phyloP scores from a whole-genome alignment of 1,284 basidiomycete genomes.

The Apiotrichum porosum region DNA sequence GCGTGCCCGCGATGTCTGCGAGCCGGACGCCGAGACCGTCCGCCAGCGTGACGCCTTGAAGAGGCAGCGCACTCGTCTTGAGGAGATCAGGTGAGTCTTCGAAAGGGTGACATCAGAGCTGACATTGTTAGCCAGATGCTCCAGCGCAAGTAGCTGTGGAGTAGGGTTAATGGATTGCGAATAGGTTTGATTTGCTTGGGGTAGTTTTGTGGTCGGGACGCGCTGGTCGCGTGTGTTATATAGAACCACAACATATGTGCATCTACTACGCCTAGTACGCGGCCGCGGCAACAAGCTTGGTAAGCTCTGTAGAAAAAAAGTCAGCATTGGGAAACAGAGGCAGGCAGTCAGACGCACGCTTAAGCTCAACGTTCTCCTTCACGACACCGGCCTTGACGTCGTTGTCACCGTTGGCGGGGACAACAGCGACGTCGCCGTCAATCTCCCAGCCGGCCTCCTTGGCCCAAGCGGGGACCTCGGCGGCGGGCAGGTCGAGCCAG shows the following conservation, averaged over 20 bases:
- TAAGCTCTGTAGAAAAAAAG: slow-evolving; percentile 58
- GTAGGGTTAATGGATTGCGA: too few relatives aligned
- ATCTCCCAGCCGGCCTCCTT: slow-evolving; percentile 66
- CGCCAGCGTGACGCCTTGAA: slow-evolving; percentile 1
- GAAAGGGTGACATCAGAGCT: slow-evolving; percentile 1
- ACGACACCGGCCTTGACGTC: slow-evolving; percentile 91
- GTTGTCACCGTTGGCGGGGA: slow-evolving; percentile 89
- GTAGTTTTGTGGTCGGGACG: background rate
- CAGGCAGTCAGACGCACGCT: slow-evolving; percentile 59
- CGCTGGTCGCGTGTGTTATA: background rate
- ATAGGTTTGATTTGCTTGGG: background rate
- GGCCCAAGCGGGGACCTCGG: slow-evolving; percentile 63
- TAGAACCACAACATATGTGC: slow-evolving; percentile 13
- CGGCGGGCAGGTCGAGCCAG: slow-evolving; percentile 51
- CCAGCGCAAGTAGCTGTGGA: too few relatives aligned
- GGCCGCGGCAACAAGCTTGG: slow-evolving; percentile 66
- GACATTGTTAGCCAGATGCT: background rate
- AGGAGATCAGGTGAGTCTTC: too few relatives aligned
- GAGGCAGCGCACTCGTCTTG: background rate
- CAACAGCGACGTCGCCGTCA: slow-evolving; percentile 61
- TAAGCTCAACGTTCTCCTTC: slow-evolving; percentile 80
- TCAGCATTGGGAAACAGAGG: background rate
- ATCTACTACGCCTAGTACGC: slow-evolving; percentile 28
- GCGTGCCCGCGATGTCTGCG: slow-evolving; percentile 7
- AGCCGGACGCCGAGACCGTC: slow-evolving; percentile 11